Evolutionary conservation across 805 yeast species (phyloP), one percentile per base, ranked within the genome.

Genomic region (Metschnikowia lochheadii): DNA sequence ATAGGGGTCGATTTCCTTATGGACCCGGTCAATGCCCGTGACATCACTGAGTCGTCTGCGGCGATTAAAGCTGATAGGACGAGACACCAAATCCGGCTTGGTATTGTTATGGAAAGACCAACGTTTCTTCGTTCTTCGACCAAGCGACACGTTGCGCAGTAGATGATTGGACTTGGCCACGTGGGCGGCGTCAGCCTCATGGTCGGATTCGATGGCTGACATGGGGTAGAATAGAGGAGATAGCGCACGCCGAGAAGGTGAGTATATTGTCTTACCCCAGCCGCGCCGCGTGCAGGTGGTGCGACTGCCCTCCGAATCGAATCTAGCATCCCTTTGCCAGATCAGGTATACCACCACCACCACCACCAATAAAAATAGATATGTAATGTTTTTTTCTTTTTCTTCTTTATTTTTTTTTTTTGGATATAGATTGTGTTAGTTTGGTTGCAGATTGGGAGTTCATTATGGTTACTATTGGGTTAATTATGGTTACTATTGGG

Each of bases 21-120:
- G 96, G 33, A 89, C 89, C 43, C 84, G 89, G 52, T 73, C 78
- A 41, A 65, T 62, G 3, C 73, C 71, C 10, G 72, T 66, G 35
- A 69, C 65, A 50, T 73, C 78, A 50, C 76, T 70, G 42, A 70
- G 60, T 50, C 78, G 56, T 48, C 78, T 53, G 44, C 61, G 56
- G 13, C 65, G 62, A 35, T 59, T 54, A 34, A 64, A 52, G 46
- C 57, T 64, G 21, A 63, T 54, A 2, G 72, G 70, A 34, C 66
- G 53, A 39, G 68, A 73, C 13, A 70, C 66, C 56, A 72, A 66
- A 56, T 71, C 68, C 11, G 77, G 75, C 49, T 63, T 62, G 44
- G 68, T 55, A 49, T 62, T 61, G 58, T 67, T 63, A 57, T 71
- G 74, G 57, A 73, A 73, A 10, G 76, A 70, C 77, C 77, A 73